Evolutionary conservation across 805 yeast genomes (phyloP).

Genomic region (Teunomyces tritomae): DNA sequence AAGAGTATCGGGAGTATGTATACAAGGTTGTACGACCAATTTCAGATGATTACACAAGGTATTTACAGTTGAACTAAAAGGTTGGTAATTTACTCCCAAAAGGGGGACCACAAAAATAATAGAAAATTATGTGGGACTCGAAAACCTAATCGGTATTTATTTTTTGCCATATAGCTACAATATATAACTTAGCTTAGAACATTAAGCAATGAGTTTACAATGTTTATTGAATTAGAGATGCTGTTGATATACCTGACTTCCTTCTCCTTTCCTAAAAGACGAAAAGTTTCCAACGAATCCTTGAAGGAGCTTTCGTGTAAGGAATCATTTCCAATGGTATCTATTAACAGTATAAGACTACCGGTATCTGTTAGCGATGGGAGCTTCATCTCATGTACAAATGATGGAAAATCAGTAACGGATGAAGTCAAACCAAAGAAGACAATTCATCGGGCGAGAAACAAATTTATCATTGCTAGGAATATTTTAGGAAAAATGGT

Average conservation of each 20-base stretch:
- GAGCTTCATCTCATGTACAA: background rate
- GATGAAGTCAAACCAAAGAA: background rate
- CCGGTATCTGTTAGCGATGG: too few species aligned
- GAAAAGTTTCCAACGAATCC: background rate
- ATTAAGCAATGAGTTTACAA: background rate
- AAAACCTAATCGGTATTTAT: background rate
- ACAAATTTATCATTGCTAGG: constrained; percentile 20
- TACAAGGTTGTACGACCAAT: constrained; percentile 92
- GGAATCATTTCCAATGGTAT: background rate
- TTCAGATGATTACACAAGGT: constrained; percentile 92
- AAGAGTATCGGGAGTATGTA: constrained; percentile 85
- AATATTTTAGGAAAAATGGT: constrained; percentile 13
- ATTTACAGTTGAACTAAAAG: constrained; percentile 60
- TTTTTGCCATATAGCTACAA: background rate
- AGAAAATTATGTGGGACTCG: background rate
- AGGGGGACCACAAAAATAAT: background rate
- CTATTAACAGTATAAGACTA: background rate
- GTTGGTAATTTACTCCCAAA: background rate
- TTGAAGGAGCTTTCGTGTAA: background rate
- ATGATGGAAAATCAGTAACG: background rate
- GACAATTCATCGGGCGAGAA: constrained; percentile 11
- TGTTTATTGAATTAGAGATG: background rate
- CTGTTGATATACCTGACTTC: background rate
- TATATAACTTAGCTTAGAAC: background rate
- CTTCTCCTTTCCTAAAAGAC: background rate